Conservation (phyloP, 2,329 filamentous ascomycete species). For the Metarhizium robertsii region DNA sequence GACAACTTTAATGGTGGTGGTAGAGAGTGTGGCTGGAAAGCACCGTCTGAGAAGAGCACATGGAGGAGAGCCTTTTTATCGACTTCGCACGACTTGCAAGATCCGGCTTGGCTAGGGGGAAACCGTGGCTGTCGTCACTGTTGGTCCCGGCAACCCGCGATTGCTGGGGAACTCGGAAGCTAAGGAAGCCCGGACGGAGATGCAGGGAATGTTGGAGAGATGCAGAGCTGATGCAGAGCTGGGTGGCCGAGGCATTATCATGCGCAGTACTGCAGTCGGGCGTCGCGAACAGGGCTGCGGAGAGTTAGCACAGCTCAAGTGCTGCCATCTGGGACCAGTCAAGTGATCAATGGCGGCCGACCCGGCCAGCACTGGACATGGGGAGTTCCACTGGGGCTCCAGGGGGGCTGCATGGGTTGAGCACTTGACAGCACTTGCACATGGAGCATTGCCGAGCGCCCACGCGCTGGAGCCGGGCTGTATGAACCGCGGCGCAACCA, state of each 20-base stretch:
- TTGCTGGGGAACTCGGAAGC: not conserved
- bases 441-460: no score
- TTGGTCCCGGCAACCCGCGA: not conserved
- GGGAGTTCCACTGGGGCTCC: no score
- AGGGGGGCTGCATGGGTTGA: no score
- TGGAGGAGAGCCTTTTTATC: not conserved
- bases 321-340: no score
- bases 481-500: no score
- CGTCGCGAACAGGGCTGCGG: not conserved
- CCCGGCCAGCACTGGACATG: no score
- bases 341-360: no score
- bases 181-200: not conserved
- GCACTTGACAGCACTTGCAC: no score
- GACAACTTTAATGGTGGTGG: not conserved
- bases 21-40: not conserved
- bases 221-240: not conserved
- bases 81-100: not conserved
- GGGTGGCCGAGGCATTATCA: constrained; percentile 2
- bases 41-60: not conserved
- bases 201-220: not conserved
- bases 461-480: no score
- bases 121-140: not conserved
- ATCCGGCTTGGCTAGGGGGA: not conserved
- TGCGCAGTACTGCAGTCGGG: not conserved
- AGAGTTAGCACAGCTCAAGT: not conserved